These are phyloP conservation scores for Myxozyma sirexii DNA, from an alignment of 805 yeast genomes.

Conservation along the genomic window DNA sequence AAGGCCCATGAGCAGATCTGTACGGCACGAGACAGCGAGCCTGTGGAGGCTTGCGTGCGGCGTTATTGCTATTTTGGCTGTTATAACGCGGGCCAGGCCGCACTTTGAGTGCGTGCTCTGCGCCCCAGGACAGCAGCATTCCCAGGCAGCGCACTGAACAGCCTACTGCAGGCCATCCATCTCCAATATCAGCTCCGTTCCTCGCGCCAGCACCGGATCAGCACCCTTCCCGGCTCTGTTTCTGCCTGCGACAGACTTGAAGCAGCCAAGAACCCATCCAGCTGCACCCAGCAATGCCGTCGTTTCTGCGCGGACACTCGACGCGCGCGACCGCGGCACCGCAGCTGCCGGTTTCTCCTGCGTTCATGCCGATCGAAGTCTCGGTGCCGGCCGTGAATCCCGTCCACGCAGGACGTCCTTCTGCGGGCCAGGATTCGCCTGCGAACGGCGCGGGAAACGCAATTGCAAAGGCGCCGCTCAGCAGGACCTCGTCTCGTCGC, in stretches of 20 bases:
- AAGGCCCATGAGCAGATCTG: no score
- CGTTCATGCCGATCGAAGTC: conserved; percentile 6
- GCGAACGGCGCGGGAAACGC: neutral
- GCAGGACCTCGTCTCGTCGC: neutral
- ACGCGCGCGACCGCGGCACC: conserved; percentile 7
- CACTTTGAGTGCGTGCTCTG: no score
- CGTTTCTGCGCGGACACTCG: conserved; percentile 9
- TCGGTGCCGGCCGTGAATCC: neutral
- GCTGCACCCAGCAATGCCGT: conserved; percentile 3
- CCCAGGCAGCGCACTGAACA: neutral
- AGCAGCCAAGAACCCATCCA: neutral
- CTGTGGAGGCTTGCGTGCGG: neutral
- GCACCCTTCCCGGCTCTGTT: neutral
- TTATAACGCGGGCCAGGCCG: neutral
- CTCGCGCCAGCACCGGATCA: no score
- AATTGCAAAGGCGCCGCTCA: neutral
- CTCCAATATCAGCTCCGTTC: neutral
- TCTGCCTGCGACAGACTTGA: neutral
- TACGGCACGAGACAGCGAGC: neutral
- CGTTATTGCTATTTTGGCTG: neutral
- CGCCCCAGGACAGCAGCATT: neutral
- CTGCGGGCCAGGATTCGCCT: neutral
- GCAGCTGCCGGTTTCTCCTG: conserved; percentile 5
- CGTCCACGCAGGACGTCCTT: neutral
- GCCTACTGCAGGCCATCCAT: no score